These are phyloP conservation scores for Blastobotrys illinoisensis DNA, from an alignment of 1,139 yeast genomes.

Conservation along the genomic window DNA sequence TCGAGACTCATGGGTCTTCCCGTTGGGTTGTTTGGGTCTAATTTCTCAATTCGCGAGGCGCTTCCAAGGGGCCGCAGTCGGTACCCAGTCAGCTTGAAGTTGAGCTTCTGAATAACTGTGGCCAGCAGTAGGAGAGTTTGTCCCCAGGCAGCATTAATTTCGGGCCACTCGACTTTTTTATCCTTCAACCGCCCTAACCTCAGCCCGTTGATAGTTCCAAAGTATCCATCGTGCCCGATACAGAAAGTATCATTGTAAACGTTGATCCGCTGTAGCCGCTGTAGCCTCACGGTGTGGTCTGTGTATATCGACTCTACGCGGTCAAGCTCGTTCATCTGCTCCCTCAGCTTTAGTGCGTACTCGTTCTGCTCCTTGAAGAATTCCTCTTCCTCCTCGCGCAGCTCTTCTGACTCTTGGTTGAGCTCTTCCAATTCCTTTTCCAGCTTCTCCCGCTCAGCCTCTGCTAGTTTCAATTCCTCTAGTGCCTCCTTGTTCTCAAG, in stretches of 20 bases:
- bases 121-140: constrained; percentile 67
- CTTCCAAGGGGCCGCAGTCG: constrained; percentile 80
- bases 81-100: constrained; percentile 53
- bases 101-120: constrained; percentile 56
- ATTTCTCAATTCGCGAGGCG: constrained; percentile 67
- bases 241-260: constrained; percentile 77
- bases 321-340: constrained; percentile 49
- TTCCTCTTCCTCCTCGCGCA: constrained; percentile 40
- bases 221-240: constrained; percentile 75
- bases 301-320: constrained; percentile 60
- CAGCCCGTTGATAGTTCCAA: constrained; percentile 83
- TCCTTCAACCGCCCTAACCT: constrained; percentile 63
- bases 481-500: constrained; percentile 25
- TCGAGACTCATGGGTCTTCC: constrained; percentile 38
- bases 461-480: constrained; percentile 26
- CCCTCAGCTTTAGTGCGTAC: constrained; percentile 45
- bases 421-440: constrained; percentile 19
- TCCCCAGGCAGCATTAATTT: constrained; percentile 89
- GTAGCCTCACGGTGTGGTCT: constrained; percentile 57
- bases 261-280: constrained; percentile 64
- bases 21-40: constrained; percentile 36
- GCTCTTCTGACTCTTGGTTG: constrained; percentile 33
- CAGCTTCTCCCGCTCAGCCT: constrained; percentile 37
- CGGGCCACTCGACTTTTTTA: constrained; percentile 73
- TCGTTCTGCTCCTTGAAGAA: constrained; percentile 46